Evolutionary conservation across 2,329 filamentous ascomycete species (phyloP), one percentile per base, ranked within the genome.

Genomic region (Trichoderma sp.): DNA sequence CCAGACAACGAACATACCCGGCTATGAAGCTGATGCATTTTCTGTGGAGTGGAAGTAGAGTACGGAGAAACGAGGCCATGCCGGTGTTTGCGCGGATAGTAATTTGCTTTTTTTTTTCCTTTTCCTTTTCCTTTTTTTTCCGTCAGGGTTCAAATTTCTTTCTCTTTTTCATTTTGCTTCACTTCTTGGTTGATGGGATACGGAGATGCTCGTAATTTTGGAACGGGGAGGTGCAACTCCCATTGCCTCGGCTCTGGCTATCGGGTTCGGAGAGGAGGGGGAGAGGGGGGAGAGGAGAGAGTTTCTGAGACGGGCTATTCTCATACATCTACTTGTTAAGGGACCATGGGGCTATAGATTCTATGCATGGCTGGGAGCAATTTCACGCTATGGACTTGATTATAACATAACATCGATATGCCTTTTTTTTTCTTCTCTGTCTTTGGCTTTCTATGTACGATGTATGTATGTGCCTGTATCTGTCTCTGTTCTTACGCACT

Each of bases 41-140:
- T 60, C 47, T 52, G 53, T 60, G 33, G 40, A 43, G 19, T 70
- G 69, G 70, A 65, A 68, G 68, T 70, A 71, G 71, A 71, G 69
- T 71, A 72, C 66, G 68, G 47, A 62, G 62, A 64, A 69, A 72
- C 58, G 68, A 71, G 62, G 61, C 33, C 47, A 58, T 55, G 71
- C 49, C 56, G 68, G 69, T 68, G 59, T 68, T 72, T 70, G 59
- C 35, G 66, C 56, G 69, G 69, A 68, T 68, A 60, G 56, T 61
- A 57, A 63, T 68, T 13, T 62, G 19, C 57, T 47, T 33, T 24
- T 27, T 16, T 29, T 13, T 21, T 64, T 27, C n/a, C 43, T 29
- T 57, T 47, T 49, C 37, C 4, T 10, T 40, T 40, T 59, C 5
- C 16, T n/a, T 61, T 31, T 57, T 33, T 33, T 43, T 68, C 47